Percentiles rank a stretch among this genome's conserved stretches.
phyloP scores from a whole-genome alignment of 306 rosid genomes.

The Mimosa pudica region DNA sequence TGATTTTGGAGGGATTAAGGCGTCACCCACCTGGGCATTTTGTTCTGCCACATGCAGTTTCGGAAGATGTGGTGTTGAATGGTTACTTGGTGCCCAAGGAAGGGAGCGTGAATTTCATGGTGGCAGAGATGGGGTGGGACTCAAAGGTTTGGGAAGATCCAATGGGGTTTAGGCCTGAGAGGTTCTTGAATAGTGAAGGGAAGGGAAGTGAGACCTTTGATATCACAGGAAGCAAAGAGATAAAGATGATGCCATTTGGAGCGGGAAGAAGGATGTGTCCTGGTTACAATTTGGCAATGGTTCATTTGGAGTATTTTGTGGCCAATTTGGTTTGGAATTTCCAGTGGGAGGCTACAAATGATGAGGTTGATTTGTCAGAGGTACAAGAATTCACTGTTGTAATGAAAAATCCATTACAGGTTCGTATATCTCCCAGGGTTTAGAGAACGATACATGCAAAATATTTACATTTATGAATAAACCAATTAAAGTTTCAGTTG shows the following conservation, averaged over 20 bases:
- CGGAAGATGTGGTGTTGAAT: conserved; percentile 6
- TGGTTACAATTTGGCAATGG: not conserved
- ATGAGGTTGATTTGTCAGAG: conserved; percentile 6
- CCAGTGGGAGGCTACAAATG: not conserved
- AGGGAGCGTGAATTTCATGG: conserved; percentile 4
- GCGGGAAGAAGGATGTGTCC: conserved; percentile 16
- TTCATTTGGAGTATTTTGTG: conserved; percentile 2
- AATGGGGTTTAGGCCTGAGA: conserved; percentile 8
- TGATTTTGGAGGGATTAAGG: conserved; percentile 11
- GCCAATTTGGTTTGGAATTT: conserved; percentile 7
- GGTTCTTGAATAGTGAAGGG: not conserved
- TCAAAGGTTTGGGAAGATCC: conserved; percentile 18
- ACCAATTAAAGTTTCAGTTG: too few relatives aligned
- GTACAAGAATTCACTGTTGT: not conserved
- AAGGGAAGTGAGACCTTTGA: not conserved
- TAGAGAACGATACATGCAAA: not conserved
- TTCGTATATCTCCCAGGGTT: not conserved
- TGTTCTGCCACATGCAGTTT: not conserved
- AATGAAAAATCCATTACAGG: not conserved
- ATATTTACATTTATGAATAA: too few relatives aligned
- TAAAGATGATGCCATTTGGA: not conserved
- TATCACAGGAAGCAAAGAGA: conserved; percentile 8
- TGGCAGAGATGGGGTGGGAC: conserved; percentile 14
- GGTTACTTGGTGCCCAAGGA: conserved; percentile 10
- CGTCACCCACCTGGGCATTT: conserved; percentile 14